These are phyloP conservation scores for Mycena citricolor DNA, from an alignment of 1,284 basidiomycete genomes.

Conservation along the genomic window DNA sequence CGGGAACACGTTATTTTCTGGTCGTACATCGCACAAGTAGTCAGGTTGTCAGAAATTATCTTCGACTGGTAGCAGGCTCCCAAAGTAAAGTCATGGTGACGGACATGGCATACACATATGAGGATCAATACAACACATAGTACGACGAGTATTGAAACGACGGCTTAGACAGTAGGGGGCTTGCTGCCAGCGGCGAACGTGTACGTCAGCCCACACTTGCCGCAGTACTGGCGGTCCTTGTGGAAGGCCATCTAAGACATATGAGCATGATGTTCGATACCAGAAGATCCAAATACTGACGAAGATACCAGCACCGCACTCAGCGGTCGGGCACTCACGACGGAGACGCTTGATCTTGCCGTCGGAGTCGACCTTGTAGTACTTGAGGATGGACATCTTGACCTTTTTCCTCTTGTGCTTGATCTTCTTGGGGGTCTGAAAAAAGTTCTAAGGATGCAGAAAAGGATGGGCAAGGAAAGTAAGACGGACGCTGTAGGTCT, in stretches of 20 bases:
- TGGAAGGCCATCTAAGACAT: slow-evolving; percentile 84
- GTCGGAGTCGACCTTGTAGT: slow-evolving; percentile 99
- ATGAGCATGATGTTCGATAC: slow-evolving; percentile 7
- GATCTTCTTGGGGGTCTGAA: slow-evolving; percentile 98
- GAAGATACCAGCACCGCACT: slow-evolving; percentile 96
- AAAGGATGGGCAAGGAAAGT: slow-evolving; percentile 2
- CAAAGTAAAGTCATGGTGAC: too few species aligned
- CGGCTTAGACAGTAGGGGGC: slow-evolving; percentile 64
- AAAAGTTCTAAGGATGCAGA: slow-evolving; percentile 7
- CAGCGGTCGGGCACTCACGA: slow-evolving; percentile 90
- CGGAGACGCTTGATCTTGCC: slow-evolving; percentile 99
- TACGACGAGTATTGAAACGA: too few species aligned
- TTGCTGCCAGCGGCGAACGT: slow-evolving; percentile 81
- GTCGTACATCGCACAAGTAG: too few species aligned
- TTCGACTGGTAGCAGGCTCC: too few species aligned
- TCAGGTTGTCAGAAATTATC: too few species aligned
- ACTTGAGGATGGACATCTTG: slow-evolving; percentile 99
- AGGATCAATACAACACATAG: too few species aligned
- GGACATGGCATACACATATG: too few species aligned
- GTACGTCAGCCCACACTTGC: slow-evolving; percentile 92
- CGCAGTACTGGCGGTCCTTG: slow-evolving; percentile 93
- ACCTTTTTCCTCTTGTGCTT: slow-evolving; percentile 99
- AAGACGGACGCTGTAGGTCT: slow-evolving; percentile 85
- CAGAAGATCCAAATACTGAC: slow-evolving; percentile 45
- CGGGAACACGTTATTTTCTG: slow-evolving; percentile 48